Evolutionary conservation across 2,329 filamentous ascomycete genomes (phyloP).

Genomic region (Fusarium tricinctum): DNA sequence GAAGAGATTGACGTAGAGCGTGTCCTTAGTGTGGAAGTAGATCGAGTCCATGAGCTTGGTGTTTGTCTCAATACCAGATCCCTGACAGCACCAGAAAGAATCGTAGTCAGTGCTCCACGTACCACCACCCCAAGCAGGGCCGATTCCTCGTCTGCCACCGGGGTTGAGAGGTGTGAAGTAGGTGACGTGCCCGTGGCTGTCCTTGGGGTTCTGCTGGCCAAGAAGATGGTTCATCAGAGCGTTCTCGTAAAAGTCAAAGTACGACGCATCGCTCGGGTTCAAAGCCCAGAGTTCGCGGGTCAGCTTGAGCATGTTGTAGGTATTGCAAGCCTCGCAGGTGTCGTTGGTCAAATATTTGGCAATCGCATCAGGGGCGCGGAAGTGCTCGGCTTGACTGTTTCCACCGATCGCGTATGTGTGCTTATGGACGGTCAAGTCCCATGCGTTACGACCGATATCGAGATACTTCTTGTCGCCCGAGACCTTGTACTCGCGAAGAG

Average conservation of each 20-base stretch:
- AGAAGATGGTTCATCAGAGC: conserved; percentile 66
- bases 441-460: conserved; percentile 65
- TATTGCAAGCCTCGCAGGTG: conserved; percentile 67
- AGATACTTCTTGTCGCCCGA: conserved; percentile 61
- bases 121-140: conserved; percentile 67
- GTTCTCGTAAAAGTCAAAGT: conserved; percentile 68
- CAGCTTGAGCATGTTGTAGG: conserved; percentile 70
- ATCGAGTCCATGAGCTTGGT: conserved; percentile 68
- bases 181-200: conserved; percentile 64
- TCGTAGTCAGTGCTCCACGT: conserved; percentile 68
- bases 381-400: conserved; percentile 68
- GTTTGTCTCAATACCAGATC: conserved; percentile 66
- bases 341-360: conserved; percentile 59
- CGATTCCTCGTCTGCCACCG: conserved; percentile 62
- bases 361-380: conserved; percentile 62
- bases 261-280: conserved; percentile 56
- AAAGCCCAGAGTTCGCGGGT: conserved; percentile 65
- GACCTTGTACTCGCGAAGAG: conserved; percentile 62
- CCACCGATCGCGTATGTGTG: conserved; percentile 68
- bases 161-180: conserved; percentile 67
- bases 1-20: conserved; percentile 65
- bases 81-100: conserved; percentile 69
- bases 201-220: conserved; percentile 62
- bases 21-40: conserved; percentile 60
- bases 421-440: conserved; percentile 60